Percentiles rank a stretch among this genome's conserved stretches.
Evolutionary conservation across 208 protist species (phyloP).

Genomic region (Wallacemonas sp.): DNA sequence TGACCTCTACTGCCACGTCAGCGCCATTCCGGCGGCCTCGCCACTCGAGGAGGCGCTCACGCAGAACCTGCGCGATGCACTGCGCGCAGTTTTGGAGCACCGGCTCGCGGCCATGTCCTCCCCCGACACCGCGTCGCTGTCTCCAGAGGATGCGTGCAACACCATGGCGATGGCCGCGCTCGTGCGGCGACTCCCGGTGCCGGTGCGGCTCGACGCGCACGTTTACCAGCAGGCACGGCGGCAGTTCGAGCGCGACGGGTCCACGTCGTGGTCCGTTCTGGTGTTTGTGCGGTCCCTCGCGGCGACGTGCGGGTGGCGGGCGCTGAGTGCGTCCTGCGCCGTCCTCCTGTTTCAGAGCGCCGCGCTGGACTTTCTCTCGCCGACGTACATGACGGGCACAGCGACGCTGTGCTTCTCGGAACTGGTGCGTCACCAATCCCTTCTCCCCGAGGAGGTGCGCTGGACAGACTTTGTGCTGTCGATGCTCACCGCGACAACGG

Average conservation of each 20-base stretch:
- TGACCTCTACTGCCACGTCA: conserved; percentile 25
- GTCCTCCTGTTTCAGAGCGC: background rate
- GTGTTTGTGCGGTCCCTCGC: background rate
- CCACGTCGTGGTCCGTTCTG: background rate
- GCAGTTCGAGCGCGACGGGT: background rate
- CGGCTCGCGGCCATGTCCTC: background rate
- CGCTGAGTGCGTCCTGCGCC: background rate
- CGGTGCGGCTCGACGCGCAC: background rate
- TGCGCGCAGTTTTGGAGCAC: conserved; percentile 26
- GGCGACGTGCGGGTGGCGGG: background rate
- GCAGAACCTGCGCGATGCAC: conserved; percentile 27
- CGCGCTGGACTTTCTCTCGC: conserved; percentile 3
- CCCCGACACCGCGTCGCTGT: background rate
- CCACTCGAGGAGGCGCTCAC: conserved; percentile 9
- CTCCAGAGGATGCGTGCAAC: background rate
- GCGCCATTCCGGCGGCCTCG: background rate
- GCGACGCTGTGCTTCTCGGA: conserved; percentile 1
- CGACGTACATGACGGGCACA: background rate
- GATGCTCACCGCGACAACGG: conserved; percentile 14
- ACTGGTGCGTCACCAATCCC: background rate
- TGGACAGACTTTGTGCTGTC: background rate
- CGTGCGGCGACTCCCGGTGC: background rate
- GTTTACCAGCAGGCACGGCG: background rate
- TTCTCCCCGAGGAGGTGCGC: background rate
- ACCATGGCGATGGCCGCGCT: background rate